phyloP scores from a whole-genome alignment of 208 protist species.

The Crithidia mellificae region DNA sequence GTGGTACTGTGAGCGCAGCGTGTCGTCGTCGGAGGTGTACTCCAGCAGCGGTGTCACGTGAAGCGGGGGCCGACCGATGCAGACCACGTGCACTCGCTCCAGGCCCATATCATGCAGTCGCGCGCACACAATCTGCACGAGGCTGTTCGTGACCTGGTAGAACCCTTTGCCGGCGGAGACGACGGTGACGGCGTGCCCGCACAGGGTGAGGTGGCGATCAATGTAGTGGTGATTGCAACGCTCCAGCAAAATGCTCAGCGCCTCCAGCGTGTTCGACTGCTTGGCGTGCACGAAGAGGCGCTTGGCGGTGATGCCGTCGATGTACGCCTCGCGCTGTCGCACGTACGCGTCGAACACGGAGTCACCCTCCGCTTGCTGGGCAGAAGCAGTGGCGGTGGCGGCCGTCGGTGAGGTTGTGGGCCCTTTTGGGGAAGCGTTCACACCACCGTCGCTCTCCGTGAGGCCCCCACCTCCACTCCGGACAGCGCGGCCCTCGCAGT shows the following conservation, averaged over 20 bases:
- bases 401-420: neutral
- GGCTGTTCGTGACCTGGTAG: constrained; percentile 67
- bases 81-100: constrained; percentile 70
- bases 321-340: constrained; percentile 20
- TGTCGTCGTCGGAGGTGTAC: constrained; percentile 65
- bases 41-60: constrained; percentile 81
- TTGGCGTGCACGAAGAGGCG: constrained; percentile 70
- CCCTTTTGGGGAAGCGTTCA: constrained; percentile 1
- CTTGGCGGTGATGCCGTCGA: constrained; percentile 40
- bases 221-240: constrained; percentile 54
- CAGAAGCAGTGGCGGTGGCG: neutral
- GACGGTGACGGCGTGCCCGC: constrained; percentile 70
- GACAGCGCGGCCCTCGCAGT: constrained; percentile 15
- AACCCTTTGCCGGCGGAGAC: constrained; percentile 83
- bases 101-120: constrained; percentile 76
- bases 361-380: neutral
- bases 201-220: constrained; percentile 56
- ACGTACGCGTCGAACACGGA: constrained; percentile 13
- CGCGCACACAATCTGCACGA: constrained; percentile 67
- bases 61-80: constrained; percentile 81
- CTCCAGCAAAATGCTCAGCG: constrained; percentile 72
- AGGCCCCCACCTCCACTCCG: neutral
- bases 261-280: constrained; percentile 78
- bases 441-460: constrained; percentile 1
- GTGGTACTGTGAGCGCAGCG: constrained; percentile 75